Conservation (phyloP, 495 filamentous ascomycete genomes). For the Penicillium ucsense region DNA sequence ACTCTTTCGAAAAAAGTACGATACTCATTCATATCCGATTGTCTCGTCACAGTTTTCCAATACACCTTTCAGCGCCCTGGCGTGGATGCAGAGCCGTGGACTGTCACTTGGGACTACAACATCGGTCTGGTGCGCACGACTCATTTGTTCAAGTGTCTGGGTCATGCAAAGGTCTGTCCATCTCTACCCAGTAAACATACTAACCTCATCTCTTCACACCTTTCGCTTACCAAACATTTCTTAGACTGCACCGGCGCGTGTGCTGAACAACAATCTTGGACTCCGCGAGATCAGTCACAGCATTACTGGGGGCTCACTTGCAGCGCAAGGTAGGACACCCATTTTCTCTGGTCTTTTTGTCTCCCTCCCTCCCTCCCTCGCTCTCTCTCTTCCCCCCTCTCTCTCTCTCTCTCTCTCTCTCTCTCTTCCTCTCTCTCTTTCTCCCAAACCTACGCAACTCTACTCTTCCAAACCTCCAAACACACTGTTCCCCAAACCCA, state of each 20-base stretch:
- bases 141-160: slow-evolving; percentile 84
- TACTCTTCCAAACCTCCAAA: too few species aligned
- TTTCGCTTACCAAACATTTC: too few species aligned
- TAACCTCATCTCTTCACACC: too few species aligned
- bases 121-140: slow-evolving; percentile 92
- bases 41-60: slow-evolving; percentile 58
- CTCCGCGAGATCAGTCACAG: slow-evolving; percentile 80
- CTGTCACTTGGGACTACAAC: slow-evolving; percentile 94
- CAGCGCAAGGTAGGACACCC: slow-evolving; percentile 64
- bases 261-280: slow-evolving; percentile 67
- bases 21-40: background rate
- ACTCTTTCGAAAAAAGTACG: too few species aligned
- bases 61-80: slow-evolving; percentile 75
- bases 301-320: slow-evolving; percentile 86
- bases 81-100: slow-evolving; percentile 53
- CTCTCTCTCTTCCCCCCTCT: too few species aligned
- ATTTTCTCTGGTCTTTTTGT: background rate
- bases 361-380: too few species aligned
- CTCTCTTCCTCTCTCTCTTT: too few species aligned
- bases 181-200: slow-evolving; percentile 3
- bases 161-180: slow-evolving; percentile 66
- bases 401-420: too few species aligned
- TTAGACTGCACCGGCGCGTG: slow-evolving; percentile 77
- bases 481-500: too few species aligned
- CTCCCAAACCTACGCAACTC: too few species aligned